Conservation (phyloP, 495 filamentous ascomycete genomes). For the Penicillium goetzii region DNA sequence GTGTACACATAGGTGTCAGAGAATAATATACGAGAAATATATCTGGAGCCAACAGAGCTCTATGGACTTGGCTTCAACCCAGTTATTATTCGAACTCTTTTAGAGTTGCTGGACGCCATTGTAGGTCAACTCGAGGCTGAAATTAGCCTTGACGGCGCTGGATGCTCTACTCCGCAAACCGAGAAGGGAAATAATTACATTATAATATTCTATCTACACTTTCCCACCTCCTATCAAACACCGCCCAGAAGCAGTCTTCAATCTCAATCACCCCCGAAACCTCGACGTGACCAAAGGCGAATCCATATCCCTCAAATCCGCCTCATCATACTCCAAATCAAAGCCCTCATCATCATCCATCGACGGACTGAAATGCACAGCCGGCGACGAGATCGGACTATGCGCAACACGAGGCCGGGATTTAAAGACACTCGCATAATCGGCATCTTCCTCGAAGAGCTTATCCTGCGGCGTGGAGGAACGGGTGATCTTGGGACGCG, state of each 20-base stretch:
- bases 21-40: background rate
- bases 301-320: slow-evolving; percentile 25
- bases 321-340: slow-evolving; percentile 30
- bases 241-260: background rate
- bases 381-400: slow-evolving; percentile 70
- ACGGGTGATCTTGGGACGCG: slow-evolving; percentile 23
- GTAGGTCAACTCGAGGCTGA: too few relatives aligned
- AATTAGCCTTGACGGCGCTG: too few relatives aligned
- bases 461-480: slow-evolving; percentile 59
- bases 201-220: too few relatives aligned
- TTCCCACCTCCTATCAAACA: background rate
- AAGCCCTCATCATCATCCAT: slow-evolving; percentile 35
- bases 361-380: slow-evolving; percentile 44
- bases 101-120: too few relatives aligned
- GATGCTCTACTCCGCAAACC: too few relatives aligned
- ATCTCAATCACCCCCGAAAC: slow-evolving; percentile 7
- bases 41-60: too few relatives aligned
- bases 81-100: too few relatives aligned
- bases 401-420: slow-evolving; percentile 76
- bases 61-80: too few relatives aligned
- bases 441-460: slow-evolving; percentile 68
- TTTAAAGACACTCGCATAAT: slow-evolving; percentile 85
- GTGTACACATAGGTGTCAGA: background rate
- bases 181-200: too few relatives aligned
- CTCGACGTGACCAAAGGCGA: slow-evolving; percentile 25